A percentile compares a stretch with the other conserved stretches of the same genome.
Evolutionary conservation across 306 rosid species (phyloP).

Genomic region (Vigna reflexopilosa): DNA sequence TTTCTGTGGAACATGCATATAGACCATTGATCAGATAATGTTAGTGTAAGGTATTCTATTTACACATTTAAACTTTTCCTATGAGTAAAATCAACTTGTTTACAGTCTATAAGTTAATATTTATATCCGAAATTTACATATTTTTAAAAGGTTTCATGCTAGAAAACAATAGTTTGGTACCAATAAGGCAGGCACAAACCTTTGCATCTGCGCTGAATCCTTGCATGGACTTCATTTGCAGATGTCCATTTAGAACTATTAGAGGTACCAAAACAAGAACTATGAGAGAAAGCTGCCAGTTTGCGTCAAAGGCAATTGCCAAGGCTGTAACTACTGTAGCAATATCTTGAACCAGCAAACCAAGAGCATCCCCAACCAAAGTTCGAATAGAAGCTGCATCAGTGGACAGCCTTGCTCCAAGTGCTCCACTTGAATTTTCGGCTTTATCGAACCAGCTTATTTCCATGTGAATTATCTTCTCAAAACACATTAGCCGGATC

Average conservation of each 20-base stretch:
- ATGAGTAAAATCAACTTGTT: background rate
- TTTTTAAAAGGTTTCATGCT: background rate
- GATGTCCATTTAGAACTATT: conserved; percentile 54
- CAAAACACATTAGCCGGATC: conserved; percentile 65
- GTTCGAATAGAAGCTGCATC: conserved; percentile 10
- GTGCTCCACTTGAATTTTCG: conserved; percentile 37
- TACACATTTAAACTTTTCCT: too few species aligned
- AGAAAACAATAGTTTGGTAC: background rate
- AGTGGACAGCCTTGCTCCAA: conserved; percentile 7
- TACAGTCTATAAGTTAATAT: too few species aligned
- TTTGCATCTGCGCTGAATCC: conserved; percentile 72
- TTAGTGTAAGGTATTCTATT: background rate
- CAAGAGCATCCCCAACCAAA: conserved; percentile 24
- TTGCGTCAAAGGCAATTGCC: conserved; percentile 67
- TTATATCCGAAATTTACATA: background rate
- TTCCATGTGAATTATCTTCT: conserved; percentile 78
- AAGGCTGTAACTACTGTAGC: conserved; percentile 60
- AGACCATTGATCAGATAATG: background rate
- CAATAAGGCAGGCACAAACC: conserved; percentile 52
- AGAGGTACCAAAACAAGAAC: conserved; percentile 69
- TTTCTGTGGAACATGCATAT: conserved; percentile 50
- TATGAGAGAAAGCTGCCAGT: conserved; percentile 73
- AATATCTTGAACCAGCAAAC: conserved; percentile 9
- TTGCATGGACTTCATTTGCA: conserved; percentile 62
- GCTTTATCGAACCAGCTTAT: conserved; percentile 75